Base-by-base conservation (phyloP, 2,329 filamentous ascomycete species). In the Fusarium oxysporum region DNA sequence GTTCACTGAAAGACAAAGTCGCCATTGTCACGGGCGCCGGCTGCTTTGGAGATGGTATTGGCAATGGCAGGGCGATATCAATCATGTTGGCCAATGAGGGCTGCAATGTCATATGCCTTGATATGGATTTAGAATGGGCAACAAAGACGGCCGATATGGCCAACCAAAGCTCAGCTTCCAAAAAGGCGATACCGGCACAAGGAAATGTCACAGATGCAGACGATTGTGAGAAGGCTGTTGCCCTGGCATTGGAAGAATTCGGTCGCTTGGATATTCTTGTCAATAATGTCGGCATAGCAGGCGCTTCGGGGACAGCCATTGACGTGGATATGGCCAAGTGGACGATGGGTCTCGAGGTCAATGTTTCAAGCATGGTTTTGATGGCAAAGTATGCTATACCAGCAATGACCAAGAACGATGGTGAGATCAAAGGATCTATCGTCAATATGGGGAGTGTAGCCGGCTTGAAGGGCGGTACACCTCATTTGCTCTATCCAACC, bases 391-490 rank as follows among this genome's bases (percentile, higher is more conserved):
- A 88, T 72, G 86, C 86, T 1, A 86, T 92, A 35, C 90, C 90
- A 0, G 86, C 82, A 6, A 92, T 92, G 90, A 70, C 72, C 30
- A 83, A 82, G 62, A 91, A 91, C 61, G 81, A 84, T 17, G 82
- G 82, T 0, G 82, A 86, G 40, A 76, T 81, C 59, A 82, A 83
- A 61, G 88, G 88, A 11, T 84, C 80, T 44, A 88, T 91, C 65
- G 83, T 92, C 72, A 92, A 92, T 75, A 89, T 92, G 84, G 87
- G 87, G 5, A 88, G 85, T 51, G 90, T 92, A 3, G 89, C 90
- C 0, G 89, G 89, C 0, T 56, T 86, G 37, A 80, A 81, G n/a
- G 85, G 85, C 1, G 85, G 85, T 1, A 84, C 82, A 37, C 83
- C 84, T 3, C 80, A 82, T 66, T 70, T 87, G 8, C 72, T 86